Base-by-base conservation (phyloP, 208 protist genomes). In the Trichomonas gallinae region DNA sequence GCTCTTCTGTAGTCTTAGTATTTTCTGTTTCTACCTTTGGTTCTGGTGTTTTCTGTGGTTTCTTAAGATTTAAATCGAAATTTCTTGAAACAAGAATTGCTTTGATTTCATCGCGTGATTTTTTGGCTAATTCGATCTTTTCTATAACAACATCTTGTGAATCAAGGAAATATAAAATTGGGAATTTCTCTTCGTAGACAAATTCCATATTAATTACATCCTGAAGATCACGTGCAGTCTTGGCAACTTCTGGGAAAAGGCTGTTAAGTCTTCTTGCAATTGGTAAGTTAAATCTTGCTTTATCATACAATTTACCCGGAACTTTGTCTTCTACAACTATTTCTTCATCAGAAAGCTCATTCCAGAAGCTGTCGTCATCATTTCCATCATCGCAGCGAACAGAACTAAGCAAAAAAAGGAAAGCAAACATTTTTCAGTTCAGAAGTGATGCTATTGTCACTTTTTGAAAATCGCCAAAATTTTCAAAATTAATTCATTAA, bases 241-340 rank as follows among this genome's bases (percentile, higher is more conserved):
- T 93, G 38, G 40, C 17, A 51, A 51, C 44, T 51, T 93, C 40
- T 40, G 87, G 87, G n/a, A 48, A 93, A 21, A 93, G 44, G 11
- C 45, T 93, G 26, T 72, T n/a, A 1, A 93, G 17, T 51, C 87
- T 93, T 38, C 87, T 48, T 34, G 15, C 13, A 51, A 93, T 51
- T 17, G 87, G 87, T 26, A 93, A 40, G 44, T 93, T 93, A 21
- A 93, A 93, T 51, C 87, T 48, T 34, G 87, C 87, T 51, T 93
- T 93, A 51, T 48, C 87, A 51, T 93, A 93, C 21, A 93, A 38
- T 44, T 93, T 48, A 38, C 87, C 87, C 38, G 11, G 15, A 51
- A 93, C 87, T 51, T 93, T 48, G 46, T 93, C 87, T 51, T 93
- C 87, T 17, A 93, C 44, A 38, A 93, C 87, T 38, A 93, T 38